A percentile compares a stretch with the other conserved stretches of the same genome.
Evolutionary conservation across 2,329 filamentous ascomycete genomes (phyloP).

Genomic region (Fusarium drepaniforme): DNA sequence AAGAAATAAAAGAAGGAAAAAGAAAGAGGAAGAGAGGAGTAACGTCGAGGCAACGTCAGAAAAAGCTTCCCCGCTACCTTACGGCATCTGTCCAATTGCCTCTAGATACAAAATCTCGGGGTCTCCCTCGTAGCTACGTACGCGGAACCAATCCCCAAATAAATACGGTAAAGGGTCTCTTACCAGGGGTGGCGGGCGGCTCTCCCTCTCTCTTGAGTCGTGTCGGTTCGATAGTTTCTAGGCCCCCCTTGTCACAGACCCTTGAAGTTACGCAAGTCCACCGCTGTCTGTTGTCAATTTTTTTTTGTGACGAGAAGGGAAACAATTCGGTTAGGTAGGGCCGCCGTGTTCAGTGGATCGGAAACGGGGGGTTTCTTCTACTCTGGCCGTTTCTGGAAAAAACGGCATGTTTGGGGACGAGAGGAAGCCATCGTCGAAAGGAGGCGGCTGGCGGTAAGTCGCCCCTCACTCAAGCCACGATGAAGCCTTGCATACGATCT

Average conservation of each 20-base stretch:
- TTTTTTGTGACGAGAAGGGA: neutral
- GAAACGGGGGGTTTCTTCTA: neutral
- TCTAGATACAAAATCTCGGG: conserved; percentile 27
- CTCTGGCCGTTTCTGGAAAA: neutral
- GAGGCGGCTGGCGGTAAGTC: neutral
- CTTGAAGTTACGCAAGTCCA: neutral
- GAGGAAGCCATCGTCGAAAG: conserved; percentile 18
- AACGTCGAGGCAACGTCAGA: conserved; percentile 31
- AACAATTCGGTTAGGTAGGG: neutral
- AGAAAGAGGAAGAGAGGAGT: conserved; percentile 1
- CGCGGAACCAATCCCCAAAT: neutral
- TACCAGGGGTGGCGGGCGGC: neutral
- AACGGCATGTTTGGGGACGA: conserved; percentile 20
- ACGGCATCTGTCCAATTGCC: conserved; percentile 30
- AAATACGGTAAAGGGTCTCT: neutral
- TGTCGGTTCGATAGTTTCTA: neutral
- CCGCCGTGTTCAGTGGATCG: neutral
- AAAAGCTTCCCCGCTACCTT: conserved; percentile 33
- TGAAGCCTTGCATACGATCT: neutral
- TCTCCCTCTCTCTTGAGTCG: neutral
- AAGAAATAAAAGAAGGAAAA: neutral
- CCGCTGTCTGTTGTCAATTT: neutral
- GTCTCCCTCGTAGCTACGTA: conserved; percentile 13
- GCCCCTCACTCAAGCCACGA: neutral
- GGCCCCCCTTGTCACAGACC: neutral